Percentiles rank a stretch among this genome's conserved stretches.
Conservation (phyloP, 352 stramenopile species). For the Phytophthora nicotianae region DNA sequence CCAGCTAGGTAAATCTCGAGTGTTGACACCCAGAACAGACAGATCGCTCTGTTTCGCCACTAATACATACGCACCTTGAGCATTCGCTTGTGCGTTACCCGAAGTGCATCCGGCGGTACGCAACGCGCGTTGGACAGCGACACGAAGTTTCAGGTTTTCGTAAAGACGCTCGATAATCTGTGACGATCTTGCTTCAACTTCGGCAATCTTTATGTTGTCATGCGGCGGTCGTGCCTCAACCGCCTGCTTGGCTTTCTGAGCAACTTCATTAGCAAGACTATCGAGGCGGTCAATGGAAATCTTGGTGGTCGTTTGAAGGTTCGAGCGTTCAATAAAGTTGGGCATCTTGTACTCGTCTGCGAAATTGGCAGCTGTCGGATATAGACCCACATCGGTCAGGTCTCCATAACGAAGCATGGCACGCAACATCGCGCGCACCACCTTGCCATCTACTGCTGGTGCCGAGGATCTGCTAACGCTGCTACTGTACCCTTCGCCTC, state of each 20-base stretch:
- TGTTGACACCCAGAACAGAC: slow-evolving; percentile 61
- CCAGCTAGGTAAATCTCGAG: slow-evolving; percentile 73
- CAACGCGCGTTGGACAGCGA: slow-evolving; percentile 80
- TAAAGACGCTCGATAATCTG: slow-evolving; percentile 85
- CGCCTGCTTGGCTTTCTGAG: slow-evolving; percentile 51
- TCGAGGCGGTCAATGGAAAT: slow-evolving; percentile 58
- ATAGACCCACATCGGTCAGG: slow-evolving; percentile 73
- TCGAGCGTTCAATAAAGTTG: slow-evolving; percentile 75
- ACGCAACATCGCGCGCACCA: slow-evolving; percentile 74
- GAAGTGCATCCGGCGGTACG: slow-evolving; percentile 47
- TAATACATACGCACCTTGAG: slow-evolving; percentile 73
- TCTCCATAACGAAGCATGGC: slow-evolving; percentile 81
- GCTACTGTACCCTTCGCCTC: slow-evolving; percentile 39
- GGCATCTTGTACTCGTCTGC: slow-evolving; percentile 80
- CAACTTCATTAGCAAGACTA: slow-evolving; percentile 68
- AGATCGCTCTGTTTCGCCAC: slow-evolving; percentile 74
- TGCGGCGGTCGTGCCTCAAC: slow-evolving; percentile 59
- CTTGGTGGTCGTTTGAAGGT: slow-evolving; percentile 60
- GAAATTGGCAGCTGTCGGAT: slow-evolving; percentile 57
- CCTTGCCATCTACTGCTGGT: slow-evolving; percentile 50
- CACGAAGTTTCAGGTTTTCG: slow-evolving; percentile 85
- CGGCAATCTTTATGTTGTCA: slow-evolving; percentile 75
- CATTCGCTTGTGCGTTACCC: slow-evolving; percentile 42
- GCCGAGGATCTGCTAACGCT: slow-evolving; percentile 36
- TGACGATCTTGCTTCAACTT: slow-evolving; percentile 76